These are phyloP conservation scores for Cucumis variabilis DNA, from an alignment of 331 rosid genomes.

Conservation along the genomic window DNA sequence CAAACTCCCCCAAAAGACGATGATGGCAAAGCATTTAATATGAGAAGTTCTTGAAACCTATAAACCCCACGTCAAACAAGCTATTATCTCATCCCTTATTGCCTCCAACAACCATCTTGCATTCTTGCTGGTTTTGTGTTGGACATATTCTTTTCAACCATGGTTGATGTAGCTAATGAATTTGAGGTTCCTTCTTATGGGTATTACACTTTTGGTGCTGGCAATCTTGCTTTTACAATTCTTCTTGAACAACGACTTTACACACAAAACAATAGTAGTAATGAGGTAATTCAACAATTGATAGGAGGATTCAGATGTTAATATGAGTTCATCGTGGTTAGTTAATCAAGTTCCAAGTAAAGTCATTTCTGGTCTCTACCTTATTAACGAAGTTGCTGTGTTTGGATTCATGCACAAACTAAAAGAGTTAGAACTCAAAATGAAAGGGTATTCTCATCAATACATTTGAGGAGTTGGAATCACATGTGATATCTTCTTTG, in stretches of 20 bases:
- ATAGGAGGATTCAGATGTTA: slow-evolving; percentile 20
- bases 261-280: not conserved
- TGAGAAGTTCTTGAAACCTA: too few relatives aligned
- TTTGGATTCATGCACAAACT: not conserved
- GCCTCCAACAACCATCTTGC: too few relatives aligned
- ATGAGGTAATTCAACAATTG: not conserved
- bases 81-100: too few relatives aligned
- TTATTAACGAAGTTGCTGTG: not conserved
- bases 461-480: slow-evolving; percentile 44
- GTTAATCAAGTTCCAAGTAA: slow-evolving; percentile 33
- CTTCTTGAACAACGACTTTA: slow-evolving; percentile 23
- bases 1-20: not conserved
- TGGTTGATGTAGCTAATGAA: too few relatives aligned
- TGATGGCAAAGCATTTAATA: too few relatives aligned
- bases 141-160: too few relatives aligned
- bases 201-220: slow-evolving; percentile 39
- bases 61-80: too few relatives aligned
- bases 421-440: slow-evolving; percentile 25
- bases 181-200: slow-evolving; percentile 34
- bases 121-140: too few relatives aligned
- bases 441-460: slow-evolving; percentile 47
- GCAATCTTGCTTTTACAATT: not conserved
- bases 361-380: not conserved
- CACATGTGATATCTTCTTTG: not conserved
- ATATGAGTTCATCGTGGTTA: slow-evolving; percentile 25